Evolutionary conservation across 2,329 filamentous ascomycete species (phyloP).

Genomic region (Ascochyta clinopodiicola): DNA sequence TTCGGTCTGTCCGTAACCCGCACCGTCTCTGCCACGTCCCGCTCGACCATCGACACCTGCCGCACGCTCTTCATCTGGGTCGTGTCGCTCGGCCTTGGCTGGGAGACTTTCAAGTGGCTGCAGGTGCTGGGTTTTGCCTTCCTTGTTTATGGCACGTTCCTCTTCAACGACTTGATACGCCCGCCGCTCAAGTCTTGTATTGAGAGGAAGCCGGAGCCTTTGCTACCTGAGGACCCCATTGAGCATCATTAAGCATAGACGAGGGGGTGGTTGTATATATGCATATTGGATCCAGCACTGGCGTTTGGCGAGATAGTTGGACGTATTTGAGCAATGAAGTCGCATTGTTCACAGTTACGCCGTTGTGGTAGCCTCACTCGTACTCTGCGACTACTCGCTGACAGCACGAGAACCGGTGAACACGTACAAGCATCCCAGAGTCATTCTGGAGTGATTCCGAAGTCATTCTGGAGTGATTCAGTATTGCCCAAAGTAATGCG

Average conservation of each 20-base stretch:
- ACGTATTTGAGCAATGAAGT: background rate
- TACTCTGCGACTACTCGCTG: too few species aligned
- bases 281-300: background rate
- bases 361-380: too few species aligned
- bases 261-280: constrained; percentile 3
- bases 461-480: too few species aligned
- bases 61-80: constrained; percentile 98
- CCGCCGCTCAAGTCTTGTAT: constrained; percentile 77
- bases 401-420: too few species aligned
- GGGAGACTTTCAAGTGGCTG: constrained; percentile 98
- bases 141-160: constrained; percentile 93
- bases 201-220: constrained; percentile 61
- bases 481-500: too few species aligned
- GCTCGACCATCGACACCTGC: constrained; percentile 97
- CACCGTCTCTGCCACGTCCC: constrained; percentile 86
- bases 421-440: too few species aligned
- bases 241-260: constrained; percentile 63
- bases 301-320: constrained; percentile 1
- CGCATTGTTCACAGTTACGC: background rate
- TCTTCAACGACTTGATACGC: constrained; percentile 93
- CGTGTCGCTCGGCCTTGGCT: constrained; percentile 87
- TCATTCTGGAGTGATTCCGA: too few species aligned
- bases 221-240: constrained; percentile 83
- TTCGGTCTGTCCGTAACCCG: constrained; percentile 95
- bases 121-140: constrained; percentile 88